Evolutionary conservation across 1,284 basidiomycete genomes (phyloP).

Genomic region (Ceratobasidium theobromae): DNA sequence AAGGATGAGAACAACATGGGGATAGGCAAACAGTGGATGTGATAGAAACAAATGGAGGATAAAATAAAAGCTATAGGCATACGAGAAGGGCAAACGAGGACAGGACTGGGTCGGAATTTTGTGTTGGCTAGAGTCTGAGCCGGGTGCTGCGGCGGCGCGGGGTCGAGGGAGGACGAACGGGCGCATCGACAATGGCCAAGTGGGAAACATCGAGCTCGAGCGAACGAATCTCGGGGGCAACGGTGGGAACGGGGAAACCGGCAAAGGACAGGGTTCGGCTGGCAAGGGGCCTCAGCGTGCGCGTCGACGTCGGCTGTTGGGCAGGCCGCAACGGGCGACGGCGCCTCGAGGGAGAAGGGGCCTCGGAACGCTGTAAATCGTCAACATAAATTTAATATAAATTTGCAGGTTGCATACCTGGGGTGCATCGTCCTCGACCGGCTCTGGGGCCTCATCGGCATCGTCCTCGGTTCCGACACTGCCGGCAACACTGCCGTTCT

Average conservation of each 20-base stretch:
- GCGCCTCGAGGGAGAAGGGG: background rate
- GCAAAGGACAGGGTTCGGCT: constrained; percentile 12
- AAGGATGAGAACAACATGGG: background rate
- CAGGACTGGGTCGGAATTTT: background rate
- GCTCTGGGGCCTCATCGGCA: background rate
- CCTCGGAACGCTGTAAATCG: background rate
- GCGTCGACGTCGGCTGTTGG: constrained; percentile 12
- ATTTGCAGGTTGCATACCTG: background rate
- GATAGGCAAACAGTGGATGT: background rate
- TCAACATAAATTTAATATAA: background rate
- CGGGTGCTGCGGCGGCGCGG: constrained; percentile 26
- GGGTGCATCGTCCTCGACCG: background rate
- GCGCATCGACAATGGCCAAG: background rate
- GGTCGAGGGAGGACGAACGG: constrained; percentile 1
- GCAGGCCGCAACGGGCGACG: constrained; percentile 21
- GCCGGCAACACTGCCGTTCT: constrained; percentile 23
- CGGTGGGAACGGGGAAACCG: background rate
- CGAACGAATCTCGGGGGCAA: constrained; percentile 20
- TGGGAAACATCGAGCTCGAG: constrained; percentile 17
- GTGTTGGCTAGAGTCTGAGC: constrained; percentile 14
- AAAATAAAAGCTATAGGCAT: background rate
- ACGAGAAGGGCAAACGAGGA: background rate
- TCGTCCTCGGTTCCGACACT: constrained; percentile 7
- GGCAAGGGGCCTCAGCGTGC: constrained; percentile 1
- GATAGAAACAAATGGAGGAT: background rate